Conservation (phyloP, 768 basidiomycete genomes). For the Suillus tomentosus region DNA sequence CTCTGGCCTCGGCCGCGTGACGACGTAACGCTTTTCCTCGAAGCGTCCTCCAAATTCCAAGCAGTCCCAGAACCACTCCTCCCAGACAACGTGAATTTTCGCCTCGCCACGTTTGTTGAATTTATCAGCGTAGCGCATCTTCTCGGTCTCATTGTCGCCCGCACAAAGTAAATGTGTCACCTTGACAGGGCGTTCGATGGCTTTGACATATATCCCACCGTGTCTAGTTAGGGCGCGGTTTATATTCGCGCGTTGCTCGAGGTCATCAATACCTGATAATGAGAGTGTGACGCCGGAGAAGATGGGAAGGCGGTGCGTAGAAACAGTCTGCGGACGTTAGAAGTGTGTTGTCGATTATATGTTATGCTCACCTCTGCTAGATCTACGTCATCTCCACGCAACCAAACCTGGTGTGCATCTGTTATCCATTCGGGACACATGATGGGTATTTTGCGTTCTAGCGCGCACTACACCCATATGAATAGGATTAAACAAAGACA, state of each 20-base stretch:
- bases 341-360: not conserved
- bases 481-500: constrained; percentile 10
- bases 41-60: constrained; percentile 72
- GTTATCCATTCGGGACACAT: constrained; percentile 77
- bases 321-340: constrained; percentile 49
- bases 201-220: constrained; percentile 72
- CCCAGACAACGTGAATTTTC: constrained; percentile 82
- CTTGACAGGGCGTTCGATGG: constrained; percentile 72
- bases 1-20: constrained; percentile 60
- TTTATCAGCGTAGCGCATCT: constrained; percentile 78
- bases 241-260: constrained; percentile 61
- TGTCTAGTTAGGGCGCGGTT: constrained; percentile 57
- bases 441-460: constrained; percentile 80
- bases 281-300: constrained; percentile 74
- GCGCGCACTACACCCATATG: constrained; percentile 60
- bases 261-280: constrained; percentile 73
- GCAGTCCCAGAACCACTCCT: constrained; percentile 97
- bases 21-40: constrained; percentile 61
- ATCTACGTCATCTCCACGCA: constrained; percentile 79
- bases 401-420: constrained; percentile 72
- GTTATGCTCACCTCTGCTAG: constrained; percentile 51
- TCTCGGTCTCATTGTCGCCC: constrained; percentile 65
- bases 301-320: constrained; percentile 63
- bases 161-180: constrained; percentile 88
- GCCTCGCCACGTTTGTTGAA: constrained; percentile 72